phyloP scores from a whole-genome alignment of 2,329 filamentous ascomycete species.

The Drechslerella dactyloides region DNA sequence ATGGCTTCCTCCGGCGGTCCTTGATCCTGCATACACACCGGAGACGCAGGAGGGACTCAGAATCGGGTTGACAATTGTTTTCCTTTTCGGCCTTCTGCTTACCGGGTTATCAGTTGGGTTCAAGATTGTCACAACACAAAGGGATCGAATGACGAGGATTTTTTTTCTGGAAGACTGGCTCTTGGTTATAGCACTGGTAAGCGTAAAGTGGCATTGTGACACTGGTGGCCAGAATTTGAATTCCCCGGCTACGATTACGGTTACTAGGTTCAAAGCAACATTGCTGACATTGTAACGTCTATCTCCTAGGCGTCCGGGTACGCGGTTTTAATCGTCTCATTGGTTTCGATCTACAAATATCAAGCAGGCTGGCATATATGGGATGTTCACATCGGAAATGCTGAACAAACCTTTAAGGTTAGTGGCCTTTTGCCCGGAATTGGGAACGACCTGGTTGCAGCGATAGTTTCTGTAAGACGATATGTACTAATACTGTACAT shows the following conservation, averaged over 20 bases:
- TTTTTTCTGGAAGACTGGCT: conserved; percentile 46
- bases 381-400: conserved; percentile 43
- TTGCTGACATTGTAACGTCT: neutral
- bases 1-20: conserved; percentile 33
- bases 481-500: too few relatives aligned
- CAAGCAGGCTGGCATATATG: conserved; percentile 48
- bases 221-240: neutral
- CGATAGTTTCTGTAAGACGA: too few relatives aligned
- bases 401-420: conserved; percentile 42
- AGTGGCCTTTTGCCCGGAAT: too few relatives aligned
- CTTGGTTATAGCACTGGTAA: conserved; percentile 36
- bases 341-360: conserved; percentile 32
- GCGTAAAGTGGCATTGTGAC: neutral
- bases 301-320: conserved; percentile 30
- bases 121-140: conserved; percentile 44
- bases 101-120: conserved; percentile 28
- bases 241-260: neutral
- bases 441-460: too few relatives aligned
- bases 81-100: conserved; percentile 31
- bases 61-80: conserved; percentile 37
- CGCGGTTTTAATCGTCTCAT: conserved; percentile 25
- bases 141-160: conserved; percentile 22
- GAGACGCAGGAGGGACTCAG: conserved; percentile 30
- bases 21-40: conserved; percentile 26
- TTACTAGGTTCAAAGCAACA: neutral